Evolutionary conservation across 345 rosid species (phyloP), one percentile per base, ranked within the genome.

Genomic region (Sapria himalayana): DNA sequence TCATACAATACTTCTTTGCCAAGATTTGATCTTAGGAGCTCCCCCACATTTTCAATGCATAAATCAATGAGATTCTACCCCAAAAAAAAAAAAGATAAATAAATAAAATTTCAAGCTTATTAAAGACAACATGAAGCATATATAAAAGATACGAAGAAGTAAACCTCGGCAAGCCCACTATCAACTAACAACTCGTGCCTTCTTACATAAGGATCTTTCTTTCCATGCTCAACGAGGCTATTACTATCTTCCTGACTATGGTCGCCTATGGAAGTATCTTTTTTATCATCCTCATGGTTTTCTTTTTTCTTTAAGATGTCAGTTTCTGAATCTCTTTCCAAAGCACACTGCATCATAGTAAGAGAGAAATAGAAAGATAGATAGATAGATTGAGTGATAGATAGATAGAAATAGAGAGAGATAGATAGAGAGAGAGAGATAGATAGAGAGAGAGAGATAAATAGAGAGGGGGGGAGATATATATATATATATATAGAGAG

Each of bases 121-220:
- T 27, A 44, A 13, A 7, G 7, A 13, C 13, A 8, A 44, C 37
- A 44, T n/a, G n/a, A n/a, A n/a, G n/a, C n/a, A n/a, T n/a, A 27
- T 44, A 31, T 1, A 45, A 52, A 42, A 9, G 21, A 17, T 1
- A 21, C 15, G 24, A 25, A 48, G 22, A 18, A 51, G 62, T 66
- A 45, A 37, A 85, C 99, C 99, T 78, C 85, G 41, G 92, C 97
- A 59, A 86, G 84, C 52, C 94, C 85, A 46, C 89, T 78, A 43
- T 55, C 46, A 21, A 86, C 54, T 49, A 86, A 54, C 69, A 86
- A 51, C 54, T 86, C 97, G 45, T 35, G 76, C 56, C 97, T 76
- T 64, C 94, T 76, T 39, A 76, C 13, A 29, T 45, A 48, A 25
- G 85, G 70, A 57, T 86, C 94, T 53, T 81, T 81, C 51, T 86